phyloP scores from a whole-genome alignment of 805 yeast species.

The Myxozyma geophila region DNA sequence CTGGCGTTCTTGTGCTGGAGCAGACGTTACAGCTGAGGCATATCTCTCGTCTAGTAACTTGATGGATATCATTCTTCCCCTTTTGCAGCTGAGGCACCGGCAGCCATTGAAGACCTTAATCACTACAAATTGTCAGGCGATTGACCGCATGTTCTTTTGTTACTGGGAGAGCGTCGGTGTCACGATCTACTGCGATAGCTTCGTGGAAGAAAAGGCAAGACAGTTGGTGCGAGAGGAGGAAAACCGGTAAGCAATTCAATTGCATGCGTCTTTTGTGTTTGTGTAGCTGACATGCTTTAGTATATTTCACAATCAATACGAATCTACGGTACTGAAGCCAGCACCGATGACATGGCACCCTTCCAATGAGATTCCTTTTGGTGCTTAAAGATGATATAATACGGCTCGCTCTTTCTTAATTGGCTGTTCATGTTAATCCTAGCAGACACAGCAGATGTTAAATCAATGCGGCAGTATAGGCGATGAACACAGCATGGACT shows the following conservation, averaged over 20 bases:
- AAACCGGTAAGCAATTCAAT: neutral
- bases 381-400: neutral
- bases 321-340: neutral
- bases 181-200: neutral
- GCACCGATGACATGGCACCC: neutral
- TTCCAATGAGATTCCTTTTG: neutral
- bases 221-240: constrained; percentile 1
- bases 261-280: too few species aligned
- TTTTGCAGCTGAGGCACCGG: neutral
- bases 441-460: too few species aligned
- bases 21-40: neutral
- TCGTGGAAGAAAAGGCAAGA: neutral
- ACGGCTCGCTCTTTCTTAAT: too few species aligned
- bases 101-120: neutral
- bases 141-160: neutral
- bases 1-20: neutral
- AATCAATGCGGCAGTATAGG: too few species aligned
- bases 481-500: too few species aligned
- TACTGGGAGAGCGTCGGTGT: constrained; percentile 1
- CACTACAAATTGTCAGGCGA: constrained; percentile 6
- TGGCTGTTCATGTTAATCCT: too few species aligned
- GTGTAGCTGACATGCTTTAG: neutral
- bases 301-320: constrained; percentile 9
- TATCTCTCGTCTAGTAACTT: neutral
- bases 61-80: neutral